phyloP scores from a whole-genome alignment of 495 filamentous ascomycete species.

The Aspergillus hancockii region DNA sequence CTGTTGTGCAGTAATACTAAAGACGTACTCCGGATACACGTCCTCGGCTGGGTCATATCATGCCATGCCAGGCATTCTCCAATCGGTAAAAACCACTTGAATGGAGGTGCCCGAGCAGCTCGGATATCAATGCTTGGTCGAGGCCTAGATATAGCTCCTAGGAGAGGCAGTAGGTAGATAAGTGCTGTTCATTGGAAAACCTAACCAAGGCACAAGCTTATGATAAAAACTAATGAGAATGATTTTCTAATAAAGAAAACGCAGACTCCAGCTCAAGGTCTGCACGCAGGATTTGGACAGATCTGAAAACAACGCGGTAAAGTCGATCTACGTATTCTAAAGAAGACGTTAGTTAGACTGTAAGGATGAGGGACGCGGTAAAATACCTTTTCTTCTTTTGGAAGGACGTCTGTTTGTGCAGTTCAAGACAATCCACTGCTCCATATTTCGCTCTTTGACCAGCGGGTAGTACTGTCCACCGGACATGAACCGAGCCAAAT shows the following conservation, averaged over 20 bases:
- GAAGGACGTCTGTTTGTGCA: not conserved
- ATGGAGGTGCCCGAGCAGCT: no score
- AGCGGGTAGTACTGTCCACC: not conserved
- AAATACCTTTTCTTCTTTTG: not conserved
- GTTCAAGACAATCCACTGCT: not conserved
- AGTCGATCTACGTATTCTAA: not conserved
- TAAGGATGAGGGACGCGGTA: not conserved
- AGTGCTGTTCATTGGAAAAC: no score
- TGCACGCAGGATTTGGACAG: not conserved
- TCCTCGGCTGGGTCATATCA: no score
- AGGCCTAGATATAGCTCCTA: no score
- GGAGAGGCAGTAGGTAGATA: no score
- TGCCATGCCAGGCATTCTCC: no score
- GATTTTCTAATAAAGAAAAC: not conserved
- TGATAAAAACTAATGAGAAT: not conserved
- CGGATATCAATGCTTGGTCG: no score
- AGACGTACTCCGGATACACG: no score
- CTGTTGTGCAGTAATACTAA: no score
- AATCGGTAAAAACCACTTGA: no score
- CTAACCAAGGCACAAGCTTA: no score
- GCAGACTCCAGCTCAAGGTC: not conserved
- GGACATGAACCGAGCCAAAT: not conserved
- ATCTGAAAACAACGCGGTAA: not conserved
- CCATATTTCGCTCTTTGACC: not conserved
- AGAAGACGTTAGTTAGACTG: not conserved